These are phyloP conservation scores for Tetrapisispora fleetii DNA, from an alignment of 805 yeast species.

Conservation along the genomic window DNA sequence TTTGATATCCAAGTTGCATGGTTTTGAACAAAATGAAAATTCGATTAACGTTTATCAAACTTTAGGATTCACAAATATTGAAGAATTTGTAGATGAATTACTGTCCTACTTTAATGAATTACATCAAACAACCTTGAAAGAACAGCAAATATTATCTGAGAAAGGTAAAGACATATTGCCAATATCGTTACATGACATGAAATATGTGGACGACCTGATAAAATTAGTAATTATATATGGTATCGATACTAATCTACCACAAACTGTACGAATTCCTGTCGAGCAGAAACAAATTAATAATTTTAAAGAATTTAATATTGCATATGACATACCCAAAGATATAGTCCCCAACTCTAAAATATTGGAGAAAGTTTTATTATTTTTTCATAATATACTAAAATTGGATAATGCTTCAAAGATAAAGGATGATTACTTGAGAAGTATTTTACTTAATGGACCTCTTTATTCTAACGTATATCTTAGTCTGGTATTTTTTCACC, in stretches of 20 bases:
- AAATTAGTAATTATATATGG: constrained; percentile 63
- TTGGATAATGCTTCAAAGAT: not conserved
- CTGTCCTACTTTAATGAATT: constrained; percentile 9
- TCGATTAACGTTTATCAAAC: constrained; percentile 7
- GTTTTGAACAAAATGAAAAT: not conserved
- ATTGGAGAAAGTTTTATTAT: constrained; percentile 7
- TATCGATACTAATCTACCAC: constrained; percentile 51
- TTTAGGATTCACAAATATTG: constrained; percentile 9
- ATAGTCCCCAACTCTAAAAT: not conserved
- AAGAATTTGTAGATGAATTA: constrained; percentile 14
- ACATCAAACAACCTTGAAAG: constrained; percentile 7
- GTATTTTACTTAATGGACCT: constrained; percentile 50
- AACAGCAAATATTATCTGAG: constrained; percentile 5
- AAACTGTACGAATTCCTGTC: constrained; percentile 53
- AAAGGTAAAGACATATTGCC: constrained; percentile 31
- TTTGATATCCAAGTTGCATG: constrained; percentile 9
- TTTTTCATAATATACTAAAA: constrained; percentile 13
- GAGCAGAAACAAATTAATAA: constrained; percentile 47
- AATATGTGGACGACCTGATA: constrained; percentile 53
- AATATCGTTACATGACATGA: constrained; percentile 80
- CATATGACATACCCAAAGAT: constrained; percentile 11
- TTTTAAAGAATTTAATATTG: constrained; percentile 29
- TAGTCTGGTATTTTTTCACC: constrained; percentile 34
- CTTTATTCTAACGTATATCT: constrained; percentile 54
- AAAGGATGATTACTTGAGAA: constrained; percentile 18